Conservation (phyloP, 352 stramenopile species). For the Pythium sukuiense region DNA sequence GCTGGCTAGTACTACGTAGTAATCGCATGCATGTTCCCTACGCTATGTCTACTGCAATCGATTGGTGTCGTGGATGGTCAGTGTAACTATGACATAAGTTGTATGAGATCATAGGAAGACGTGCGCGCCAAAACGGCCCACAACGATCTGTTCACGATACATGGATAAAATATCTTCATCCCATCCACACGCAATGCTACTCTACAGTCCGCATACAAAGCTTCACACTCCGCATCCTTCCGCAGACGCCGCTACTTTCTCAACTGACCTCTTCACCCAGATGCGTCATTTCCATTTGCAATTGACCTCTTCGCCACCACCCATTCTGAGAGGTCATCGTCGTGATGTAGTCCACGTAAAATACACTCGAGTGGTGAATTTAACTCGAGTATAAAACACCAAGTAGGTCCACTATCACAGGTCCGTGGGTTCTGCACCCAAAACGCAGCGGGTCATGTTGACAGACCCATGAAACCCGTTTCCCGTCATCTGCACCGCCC, state of each 20-base stretch:
- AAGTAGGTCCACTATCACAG: background rate
- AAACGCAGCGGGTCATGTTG: background rate
- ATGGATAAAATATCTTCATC: slow-evolving; percentile 34
- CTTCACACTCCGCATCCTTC: background rate
- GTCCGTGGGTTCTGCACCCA: background rate
- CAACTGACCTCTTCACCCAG: background rate
- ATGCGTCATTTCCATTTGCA: background rate
- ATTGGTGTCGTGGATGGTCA: slow-evolving; percentile 35
- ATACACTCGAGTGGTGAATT: background rate
- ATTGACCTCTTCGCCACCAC: slow-evolving; percentile 4
- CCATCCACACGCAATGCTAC: slow-evolving; percentile 23
- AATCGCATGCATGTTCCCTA: too few relatives aligned
- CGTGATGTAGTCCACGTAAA: slow-evolving; percentile 7
- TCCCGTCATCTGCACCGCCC: slow-evolving; percentile 7
- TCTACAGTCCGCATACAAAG: background rate
- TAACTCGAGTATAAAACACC: slow-evolving; percentile 16
- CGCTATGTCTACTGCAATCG: background rate
- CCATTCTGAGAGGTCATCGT: background rate
- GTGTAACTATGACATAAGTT: slow-evolving; percentile 60
- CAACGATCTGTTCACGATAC: slow-evolving; percentile 30
- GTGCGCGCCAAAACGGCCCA: slow-evolving; percentile 30
- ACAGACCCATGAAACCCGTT: slow-evolving; percentile 14
- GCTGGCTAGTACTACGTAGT: too few relatives aligned
- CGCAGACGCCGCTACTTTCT: background rate
- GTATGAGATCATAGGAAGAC: slow-evolving; percentile 39